Evolutionary conservation across 768 basidiomycete genomes (phyloP), one percentile per base, ranked within the genome.

Genomic region (Gelatoporia subvermispora): DNA sequence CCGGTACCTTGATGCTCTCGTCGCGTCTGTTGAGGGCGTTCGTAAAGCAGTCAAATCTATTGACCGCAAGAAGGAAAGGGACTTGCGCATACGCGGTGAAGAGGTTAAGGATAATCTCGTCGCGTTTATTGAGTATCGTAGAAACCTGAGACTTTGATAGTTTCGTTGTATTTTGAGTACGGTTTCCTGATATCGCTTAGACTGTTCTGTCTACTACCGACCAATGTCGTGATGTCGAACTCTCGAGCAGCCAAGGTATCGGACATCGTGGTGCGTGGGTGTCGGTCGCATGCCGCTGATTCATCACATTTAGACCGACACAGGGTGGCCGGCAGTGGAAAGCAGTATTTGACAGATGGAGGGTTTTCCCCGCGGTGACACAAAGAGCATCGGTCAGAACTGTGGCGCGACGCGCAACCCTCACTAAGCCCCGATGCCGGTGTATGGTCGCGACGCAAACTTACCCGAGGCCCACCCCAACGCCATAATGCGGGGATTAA

Each of bases 81-180:
- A 87, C 50, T 64, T 91, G 45, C 74, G 76, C 52, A 54, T 78
- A 56, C 74, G 84, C 56, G 89, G 84, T 17, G 89, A 90, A 54
- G 85, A 88, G 59, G 77, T 89, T 22, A 70, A 80, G 49, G 85
- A 87, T 50, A 91, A 92, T 61, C 63, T 92, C 52, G 67, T 79
- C 15, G 88, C 79, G 15, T 93, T 92, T 56, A 75, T 90, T 46
- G 68, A 82, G 60, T 93, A 93, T 64, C 71, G 89, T 49, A 76
- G 70, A 52, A 73, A 72, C 22, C 68, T 92, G 46, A 61, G 70
- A 56, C 58, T 77, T 39, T 79, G 57, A 53, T 45, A 36, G 44
- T 22, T 43, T 43, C 18, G 28, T 16, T 44, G 31, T 31, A 11
- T 37, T 28, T 51, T 46, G 39, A 41, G 34, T 23, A 18, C 44